Conservation (phyloP, 2,329 filamentous ascomycete genomes). For the Aphanocladium album region DNA sequence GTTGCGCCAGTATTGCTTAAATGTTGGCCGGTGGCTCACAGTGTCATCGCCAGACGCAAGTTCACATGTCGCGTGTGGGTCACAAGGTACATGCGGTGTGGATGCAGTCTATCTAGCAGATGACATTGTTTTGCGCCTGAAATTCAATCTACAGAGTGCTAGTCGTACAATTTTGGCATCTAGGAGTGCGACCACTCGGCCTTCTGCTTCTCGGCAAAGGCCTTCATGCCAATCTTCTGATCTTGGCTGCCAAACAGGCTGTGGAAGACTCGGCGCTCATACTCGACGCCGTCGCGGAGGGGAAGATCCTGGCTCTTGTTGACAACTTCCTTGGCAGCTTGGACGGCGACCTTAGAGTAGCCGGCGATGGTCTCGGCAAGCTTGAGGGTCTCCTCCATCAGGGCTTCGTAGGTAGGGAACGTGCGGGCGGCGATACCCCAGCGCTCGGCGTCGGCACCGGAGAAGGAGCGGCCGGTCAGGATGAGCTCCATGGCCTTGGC, state of each 20-base stretch:
- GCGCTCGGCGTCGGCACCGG: constrained; percentile 74
- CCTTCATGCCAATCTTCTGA: constrained; percentile 95
- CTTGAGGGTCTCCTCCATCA: constrained; percentile 74
- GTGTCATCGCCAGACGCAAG: not conserved
- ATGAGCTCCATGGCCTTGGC: constrained; percentile 87
- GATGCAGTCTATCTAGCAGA: not conserved
- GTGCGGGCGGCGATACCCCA: constrained; percentile 87
- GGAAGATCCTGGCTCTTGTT: constrained; percentile 96
- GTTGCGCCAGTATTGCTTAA: not conserved
- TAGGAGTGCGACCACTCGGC: constrained; percentile 81
- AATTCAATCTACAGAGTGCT: constrained; percentile 1
- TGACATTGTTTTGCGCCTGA: not conserved
- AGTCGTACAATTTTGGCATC: constrained; percentile 21
- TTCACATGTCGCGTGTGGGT: constrained; percentile 9
- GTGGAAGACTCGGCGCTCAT: constrained; percentile 90
- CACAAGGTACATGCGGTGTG: not conserved
- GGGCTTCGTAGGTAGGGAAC: constrained; percentile 73
- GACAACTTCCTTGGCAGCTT: constrained; percentile 94
- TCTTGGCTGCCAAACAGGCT: constrained; percentile 88
- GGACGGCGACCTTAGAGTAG: constrained; percentile 79
- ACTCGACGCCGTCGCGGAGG: constrained; percentile 87
- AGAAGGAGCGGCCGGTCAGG: constrained; percentile 79
- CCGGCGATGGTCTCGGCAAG: constrained; percentile 87
- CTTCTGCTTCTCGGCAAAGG: constrained; percentile 93
- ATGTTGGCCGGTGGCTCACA: not conserved